phyloP scores from a whole-genome alignment of 768 basidiomycete species.

The Panaeolus cyanescens region DNA sequence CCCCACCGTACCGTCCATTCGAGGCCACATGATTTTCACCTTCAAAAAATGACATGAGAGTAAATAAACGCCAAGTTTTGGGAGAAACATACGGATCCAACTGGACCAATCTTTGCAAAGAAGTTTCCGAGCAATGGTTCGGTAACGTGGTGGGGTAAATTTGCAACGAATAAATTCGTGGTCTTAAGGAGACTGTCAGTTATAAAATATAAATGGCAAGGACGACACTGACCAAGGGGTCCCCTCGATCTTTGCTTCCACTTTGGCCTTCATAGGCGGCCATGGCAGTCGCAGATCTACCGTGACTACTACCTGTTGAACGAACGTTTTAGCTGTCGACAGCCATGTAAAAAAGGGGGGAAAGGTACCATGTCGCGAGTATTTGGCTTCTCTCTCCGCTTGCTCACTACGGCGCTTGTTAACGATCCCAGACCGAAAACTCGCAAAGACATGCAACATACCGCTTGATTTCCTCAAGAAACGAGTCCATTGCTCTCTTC shows the following conservation, averaged over 20 bases:
- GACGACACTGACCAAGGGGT: constrained; percentile 65
- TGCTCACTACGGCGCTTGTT: constrained; percentile 70
- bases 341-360: background rate
- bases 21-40: constrained; percentile 99
- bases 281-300: constrained; percentile 86
- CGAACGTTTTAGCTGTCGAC: constrained; percentile 4
- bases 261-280: constrained; percentile 94
- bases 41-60: constrained; percentile 25
- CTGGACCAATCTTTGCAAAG: constrained; percentile 91
- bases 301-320: constrained; percentile 50
- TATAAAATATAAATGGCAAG: background rate
- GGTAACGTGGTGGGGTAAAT: constrained; percentile 84
- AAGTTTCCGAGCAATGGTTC: constrained; percentile 86
- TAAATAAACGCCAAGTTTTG: background rate
- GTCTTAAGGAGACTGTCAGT: constrained; percentile 52
- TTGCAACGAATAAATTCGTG: constrained; percentile 95
- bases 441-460: constrained; percentile 25
- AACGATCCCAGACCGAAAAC: background rate
- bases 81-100: constrained; percentile 75
- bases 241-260: constrained; percentile 87
- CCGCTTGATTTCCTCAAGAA: constrained; percentile 97
- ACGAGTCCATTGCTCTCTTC: constrained; percentile 94
- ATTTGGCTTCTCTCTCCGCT: constrained; percentile 85
- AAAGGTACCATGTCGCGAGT: constrained; percentile 62
- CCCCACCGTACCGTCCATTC: constrained; percentile 67